Conservation (phyloP, 441 rosid species). For the Syzygium malaccense region DNA sequence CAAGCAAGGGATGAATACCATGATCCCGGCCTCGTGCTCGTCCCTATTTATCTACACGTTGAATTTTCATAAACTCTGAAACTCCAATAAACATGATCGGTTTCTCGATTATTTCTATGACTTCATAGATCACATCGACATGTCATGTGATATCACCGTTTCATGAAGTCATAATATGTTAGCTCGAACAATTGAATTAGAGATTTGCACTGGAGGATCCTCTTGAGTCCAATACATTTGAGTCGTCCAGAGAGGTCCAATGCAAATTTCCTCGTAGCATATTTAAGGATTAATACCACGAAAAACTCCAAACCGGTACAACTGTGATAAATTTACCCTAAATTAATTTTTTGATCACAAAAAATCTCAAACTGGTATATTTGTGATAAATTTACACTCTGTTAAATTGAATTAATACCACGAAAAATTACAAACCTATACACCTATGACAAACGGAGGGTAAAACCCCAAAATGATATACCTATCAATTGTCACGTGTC, state of each 20-base stretch:
- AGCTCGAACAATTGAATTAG: not conserved
- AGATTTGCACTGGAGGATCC: not conserved
- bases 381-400: no score
- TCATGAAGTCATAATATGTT: not conserved
- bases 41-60: not conserved
- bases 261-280: not conserved
- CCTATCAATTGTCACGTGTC: no score
- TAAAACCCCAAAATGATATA: no score
- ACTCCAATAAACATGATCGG: not conserved
- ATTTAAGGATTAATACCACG: not conserved
- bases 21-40: not conserved
- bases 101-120: not conserved
- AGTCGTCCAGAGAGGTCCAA: not conserved
- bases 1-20: not conserved
- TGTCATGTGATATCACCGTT: not conserved
- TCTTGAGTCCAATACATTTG: not conserved
- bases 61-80: not conserved
- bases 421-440: no score
- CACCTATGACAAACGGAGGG: no score
- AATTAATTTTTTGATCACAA: no score
- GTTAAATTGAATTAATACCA: no score
- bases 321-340: accelerated
- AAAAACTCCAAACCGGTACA: no score
- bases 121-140: not conserved
- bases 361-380: no score